Conservation (phyloP, 306 rosid genomes). For the Cyclanthera cordifolia region DNA sequence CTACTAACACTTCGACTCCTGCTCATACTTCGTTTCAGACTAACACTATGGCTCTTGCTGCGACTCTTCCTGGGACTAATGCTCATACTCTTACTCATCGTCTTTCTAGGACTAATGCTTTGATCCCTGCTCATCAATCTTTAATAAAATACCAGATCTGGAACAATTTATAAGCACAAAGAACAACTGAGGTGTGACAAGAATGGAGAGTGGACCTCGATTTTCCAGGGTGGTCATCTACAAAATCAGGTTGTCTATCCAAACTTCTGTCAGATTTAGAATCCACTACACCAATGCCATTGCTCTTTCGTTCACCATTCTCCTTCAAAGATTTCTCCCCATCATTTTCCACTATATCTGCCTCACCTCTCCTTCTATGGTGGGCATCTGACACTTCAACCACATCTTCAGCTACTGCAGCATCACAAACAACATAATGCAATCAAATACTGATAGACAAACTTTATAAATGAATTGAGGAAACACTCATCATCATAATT, state of each 20-base stretch:
- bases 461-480: neutral
- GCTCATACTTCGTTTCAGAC: slow-evolving; percentile 40
- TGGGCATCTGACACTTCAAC: slow-evolving; percentile 13
- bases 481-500: neutral
- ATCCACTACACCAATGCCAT: slow-evolving; percentile 40
- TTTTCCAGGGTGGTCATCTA: slow-evolving; percentile 77
- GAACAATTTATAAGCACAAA: slow-evolving; percentile 47
- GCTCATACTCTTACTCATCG: slow-evolving; percentile 81
- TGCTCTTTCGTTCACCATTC: slow-evolving; percentile 57
- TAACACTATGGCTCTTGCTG: slow-evolving; percentile 46
- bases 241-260: slow-evolving; percentile 62
- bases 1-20: slow-evolving; percentile 37
- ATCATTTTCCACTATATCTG: slow-evolving; percentile 26
- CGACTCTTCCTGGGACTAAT: slow-evolving; percentile 64
- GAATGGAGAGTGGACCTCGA: slow-evolving; percentile 70
- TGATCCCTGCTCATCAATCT: slow-evolving; percentile 89
- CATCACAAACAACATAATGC: neutral
- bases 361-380: slow-evolving; percentile 34
- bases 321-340: slow-evolving; percentile 38
- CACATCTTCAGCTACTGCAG: slow-evolving; percentile 29
- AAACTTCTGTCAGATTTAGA: slow-evolving; percentile 47
- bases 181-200: slow-evolving; percentile 59
- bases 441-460: neutral
- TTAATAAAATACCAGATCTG: slow-evolving; percentile 56
- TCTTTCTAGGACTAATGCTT: slow-evolving; percentile 81